Evolutionary conservation across 208 protist genomes (phyloP).

Genomic region (Angomonas ambiguus): DNA sequence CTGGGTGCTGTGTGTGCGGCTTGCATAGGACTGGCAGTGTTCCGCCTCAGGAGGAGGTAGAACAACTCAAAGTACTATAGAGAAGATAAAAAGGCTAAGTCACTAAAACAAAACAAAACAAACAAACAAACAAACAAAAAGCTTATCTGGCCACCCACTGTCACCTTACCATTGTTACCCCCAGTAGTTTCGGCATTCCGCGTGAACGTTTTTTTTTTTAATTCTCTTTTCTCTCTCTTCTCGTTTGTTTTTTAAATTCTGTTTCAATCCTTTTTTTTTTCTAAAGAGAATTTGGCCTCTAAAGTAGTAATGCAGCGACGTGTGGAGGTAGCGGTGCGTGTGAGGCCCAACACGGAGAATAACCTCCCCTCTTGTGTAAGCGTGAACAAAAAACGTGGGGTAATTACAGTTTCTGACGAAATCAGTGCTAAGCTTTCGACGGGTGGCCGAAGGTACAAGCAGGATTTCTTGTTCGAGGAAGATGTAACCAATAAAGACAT

Average conservation of each 20-base stretch:
- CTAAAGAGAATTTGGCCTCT: not conserved
- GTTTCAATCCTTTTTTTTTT: not conserved
- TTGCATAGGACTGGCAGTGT: not conserved
- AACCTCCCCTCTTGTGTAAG: constrained; percentile 30
- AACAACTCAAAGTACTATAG: too few species aligned
- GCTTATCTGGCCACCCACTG: too few species aligned
- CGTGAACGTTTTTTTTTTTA: not conserved
- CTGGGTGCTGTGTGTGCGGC: not conserved
- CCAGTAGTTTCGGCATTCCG: not conserved
- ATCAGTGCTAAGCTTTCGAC: constrained; percentile 8
- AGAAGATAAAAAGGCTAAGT: too few species aligned
- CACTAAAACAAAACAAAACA: too few species aligned
- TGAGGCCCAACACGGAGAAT: constrained; percentile 28
- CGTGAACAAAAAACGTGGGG: constrained; percentile 15
- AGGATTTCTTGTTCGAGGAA: constrained; percentile 39
- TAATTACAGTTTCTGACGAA: constrained; percentile 22
- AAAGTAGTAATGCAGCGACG: constrained; percentile 21
- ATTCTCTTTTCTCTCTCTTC: constrained; percentile 6
- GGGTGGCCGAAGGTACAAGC: constrained; percentile 22
- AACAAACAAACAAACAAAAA: too few species aligned
- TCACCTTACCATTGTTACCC: too few species aligned
- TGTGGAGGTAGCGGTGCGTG: constrained; percentile 66
- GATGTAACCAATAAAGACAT: constrained; percentile 48
- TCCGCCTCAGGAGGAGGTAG: not conserved
- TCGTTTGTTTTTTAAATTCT: constrained; percentile 12